A percentile compares a stretch with the other conserved stretches of the same genome.
Conservation (phyloP, 768 basidiomycete species). For the Mycena rosella region DNA sequence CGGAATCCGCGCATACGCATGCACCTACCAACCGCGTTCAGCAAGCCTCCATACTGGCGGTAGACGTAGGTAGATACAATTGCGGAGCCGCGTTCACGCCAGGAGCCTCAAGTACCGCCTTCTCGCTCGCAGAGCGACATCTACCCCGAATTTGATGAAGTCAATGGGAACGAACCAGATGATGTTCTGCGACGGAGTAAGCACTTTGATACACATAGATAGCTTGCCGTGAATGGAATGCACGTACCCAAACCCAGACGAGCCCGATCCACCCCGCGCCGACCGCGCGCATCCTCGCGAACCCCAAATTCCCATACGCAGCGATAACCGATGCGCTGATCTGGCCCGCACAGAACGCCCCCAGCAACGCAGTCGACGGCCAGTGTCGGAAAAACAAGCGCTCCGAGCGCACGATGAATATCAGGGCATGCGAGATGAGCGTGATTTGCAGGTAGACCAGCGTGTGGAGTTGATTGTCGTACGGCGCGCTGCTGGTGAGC, state of each 20-base stretch:
- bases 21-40: neutral
- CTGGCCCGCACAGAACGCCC: constrained; percentile 93
- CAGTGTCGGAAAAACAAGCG: constrained; percentile 96
- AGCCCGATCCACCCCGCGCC: constrained; percentile 97
- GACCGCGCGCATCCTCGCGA: constrained; percentile 86
- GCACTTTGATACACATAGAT: neutral
- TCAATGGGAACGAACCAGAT: constrained; percentile 96
- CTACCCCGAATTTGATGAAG: constrained; percentile 94
- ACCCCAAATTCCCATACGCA: constrained; percentile 92
- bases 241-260: constrained; percentile 92
- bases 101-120: neutral
- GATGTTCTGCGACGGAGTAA: constrained; percentile 73
- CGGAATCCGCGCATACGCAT: no score
- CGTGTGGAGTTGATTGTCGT: constrained; percentile 85
- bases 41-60: neutral
- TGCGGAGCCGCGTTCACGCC: no score
- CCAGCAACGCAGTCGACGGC: constrained; percentile 87
- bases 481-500: constrained; percentile 57
- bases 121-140: neutral
- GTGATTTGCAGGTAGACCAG: constrained; percentile 96
- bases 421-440: constrained; percentile 97
- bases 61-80: no score
- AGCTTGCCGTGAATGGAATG: neutral
- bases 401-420: constrained; percentile 94
- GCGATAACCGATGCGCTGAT: constrained; percentile 96